These are phyloP conservation scores for Gossypium davidsonii DNA, from an alignment of 441 rosid genomes.

Conservation along the genomic window DNA sequence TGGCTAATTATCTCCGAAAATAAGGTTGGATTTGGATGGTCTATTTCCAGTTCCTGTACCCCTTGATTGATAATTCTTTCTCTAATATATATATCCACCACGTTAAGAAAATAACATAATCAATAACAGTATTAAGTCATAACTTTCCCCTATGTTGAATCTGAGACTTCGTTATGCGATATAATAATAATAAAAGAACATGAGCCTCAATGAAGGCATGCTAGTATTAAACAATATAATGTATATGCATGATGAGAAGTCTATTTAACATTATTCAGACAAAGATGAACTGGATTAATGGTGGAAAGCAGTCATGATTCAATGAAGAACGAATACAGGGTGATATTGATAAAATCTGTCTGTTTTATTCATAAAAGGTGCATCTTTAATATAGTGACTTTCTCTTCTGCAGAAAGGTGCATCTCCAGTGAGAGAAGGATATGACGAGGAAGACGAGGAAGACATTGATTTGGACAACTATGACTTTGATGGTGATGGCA, in stretches of 20 bases:
- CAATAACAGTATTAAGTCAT: neutral
- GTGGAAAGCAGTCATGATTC: neutral
- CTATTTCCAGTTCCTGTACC: neutral
- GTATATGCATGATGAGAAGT: neutral
- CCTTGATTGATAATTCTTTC: neutral
- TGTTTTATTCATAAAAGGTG: neutral
- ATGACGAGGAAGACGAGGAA: constrained; percentile 79
- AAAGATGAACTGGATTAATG: neutral
- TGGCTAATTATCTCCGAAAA: neutral
- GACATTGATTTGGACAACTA: constrained; percentile 82
- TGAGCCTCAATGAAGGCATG: neutral
- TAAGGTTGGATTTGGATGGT: neutral
- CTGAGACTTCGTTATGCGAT: neutral
- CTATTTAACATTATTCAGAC: neutral
- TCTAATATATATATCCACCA: neutral
- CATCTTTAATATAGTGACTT: neutral
- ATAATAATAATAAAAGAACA: neutral
- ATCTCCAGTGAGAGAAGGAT: constrained; percentile 42
- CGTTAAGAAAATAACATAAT: neutral
- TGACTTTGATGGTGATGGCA: constrained; percentile 75
- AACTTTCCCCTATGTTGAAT: neutral
- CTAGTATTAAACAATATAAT: neutral
- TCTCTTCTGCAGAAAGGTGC: constrained; percentile 62
- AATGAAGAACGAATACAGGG: neutral
- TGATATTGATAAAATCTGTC: neutral